phyloP scores from a whole-genome alignment of 257 asterid species.

The Solanum rostratum region DNA sequence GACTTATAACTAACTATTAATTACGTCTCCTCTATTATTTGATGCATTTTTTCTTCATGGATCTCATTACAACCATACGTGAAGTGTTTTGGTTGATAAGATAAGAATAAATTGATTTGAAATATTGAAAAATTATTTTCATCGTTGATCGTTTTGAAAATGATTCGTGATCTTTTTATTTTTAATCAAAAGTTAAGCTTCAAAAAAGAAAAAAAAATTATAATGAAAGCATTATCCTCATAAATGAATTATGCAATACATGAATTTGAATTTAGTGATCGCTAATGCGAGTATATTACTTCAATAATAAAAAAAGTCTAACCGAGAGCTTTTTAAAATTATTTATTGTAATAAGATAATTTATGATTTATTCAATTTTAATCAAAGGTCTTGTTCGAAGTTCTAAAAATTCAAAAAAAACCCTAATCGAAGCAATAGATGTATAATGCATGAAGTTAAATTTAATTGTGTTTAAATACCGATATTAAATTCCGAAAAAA shows the following conservation, averaged over 20 bases:
- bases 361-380: too few relatives aligned
- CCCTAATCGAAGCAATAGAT: not conserved
- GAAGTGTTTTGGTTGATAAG: too few relatives aligned
- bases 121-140: not conserved
- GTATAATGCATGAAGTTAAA: not conserved
- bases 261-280: not conserved
- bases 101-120: not conserved
- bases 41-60: not conserved
- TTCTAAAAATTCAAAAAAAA: too few relatives aligned
- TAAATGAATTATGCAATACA: not conserved
- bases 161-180: not conserved
- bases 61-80: too few relatives aligned
- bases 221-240: not conserved
- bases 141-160: not conserved
- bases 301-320: too few relatives aligned
- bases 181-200: not conserved
- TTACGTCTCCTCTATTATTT: not conserved
- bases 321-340: too few relatives aligned
- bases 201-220: not conserved
- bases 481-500: not conserved
- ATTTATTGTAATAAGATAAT: too few relatives aligned
- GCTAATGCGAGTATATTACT: not conserved
- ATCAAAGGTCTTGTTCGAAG: not conserved
- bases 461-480: not conserved
- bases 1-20: not conserved